phyloP scores from a whole-genome alignment of 257 asterid genomes.

The Scutellaria baicalensis region DNA sequence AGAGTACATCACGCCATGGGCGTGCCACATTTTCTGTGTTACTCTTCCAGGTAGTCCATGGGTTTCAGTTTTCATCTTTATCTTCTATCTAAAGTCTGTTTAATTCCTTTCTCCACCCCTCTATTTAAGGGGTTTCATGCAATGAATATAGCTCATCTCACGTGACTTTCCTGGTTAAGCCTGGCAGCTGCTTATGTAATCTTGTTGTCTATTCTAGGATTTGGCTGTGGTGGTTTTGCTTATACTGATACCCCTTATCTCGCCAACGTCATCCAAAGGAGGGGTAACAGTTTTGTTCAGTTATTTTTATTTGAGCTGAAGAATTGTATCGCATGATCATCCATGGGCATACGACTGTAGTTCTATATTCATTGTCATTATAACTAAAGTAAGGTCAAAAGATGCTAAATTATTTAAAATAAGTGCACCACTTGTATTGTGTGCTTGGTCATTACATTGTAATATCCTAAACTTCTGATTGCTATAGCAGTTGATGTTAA shows the following conservation, averaged over 20 bases:
- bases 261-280: constrained; percentile 98
- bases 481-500: constrained; percentile 6
- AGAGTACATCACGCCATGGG: constrained; percentile 99
- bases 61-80: background rate
- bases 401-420: constrained; percentile 6
- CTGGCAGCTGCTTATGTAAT: constrained; percentile 7
- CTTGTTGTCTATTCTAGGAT: constrained; percentile 47
- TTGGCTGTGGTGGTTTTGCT: constrained; percentile 99
- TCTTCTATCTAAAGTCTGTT: background rate
- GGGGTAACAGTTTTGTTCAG: constrained; percentile 54
- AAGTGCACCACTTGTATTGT: background rate
- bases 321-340: background rate
- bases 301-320: background rate
- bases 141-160: background rate
- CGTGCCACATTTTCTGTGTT: constrained; percentile 96
- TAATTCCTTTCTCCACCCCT: background rate
- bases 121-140: constrained; percentile 1
- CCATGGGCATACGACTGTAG: background rate
- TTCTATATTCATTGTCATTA: constrained; percentile 5
- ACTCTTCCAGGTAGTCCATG: constrained; percentile 78
- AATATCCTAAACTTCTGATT: background rate
- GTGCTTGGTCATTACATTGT: background rate
- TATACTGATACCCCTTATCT: constrained; percentile 89
- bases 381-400: constrained; percentile 4
- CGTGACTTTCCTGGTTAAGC: constrained; percentile 1